Evolutionary conservation across 495 filamentous ascomycete species (phyloP), one percentile per base, ranked within the genome.

Genomic region (Daldinia grandis): DNA sequence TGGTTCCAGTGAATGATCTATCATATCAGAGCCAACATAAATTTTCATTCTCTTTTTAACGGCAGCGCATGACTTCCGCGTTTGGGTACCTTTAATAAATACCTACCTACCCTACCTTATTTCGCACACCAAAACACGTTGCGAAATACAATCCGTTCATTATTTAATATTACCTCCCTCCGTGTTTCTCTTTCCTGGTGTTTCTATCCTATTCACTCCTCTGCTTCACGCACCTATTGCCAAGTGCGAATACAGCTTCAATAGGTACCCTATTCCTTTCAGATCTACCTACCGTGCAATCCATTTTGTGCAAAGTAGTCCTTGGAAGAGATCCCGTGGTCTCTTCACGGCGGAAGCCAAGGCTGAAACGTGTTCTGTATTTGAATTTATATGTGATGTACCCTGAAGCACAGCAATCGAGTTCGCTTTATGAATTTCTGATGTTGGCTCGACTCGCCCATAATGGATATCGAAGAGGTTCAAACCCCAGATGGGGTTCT

Each of bases 401-500:
- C n/a, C 9, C 4, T 47, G 9, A 1, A 3, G 5, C 8, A 21
- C n/a, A 44, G 3, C 8, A 24, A 10, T 47, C 3, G 42, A 12
- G 4, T 4, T 47, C 19, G 6, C 9, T 47, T 12, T 12, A 5
- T 24, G 42, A 24, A 35, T 7, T 9, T 1, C 4, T 24, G 10
- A 24, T 47, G 17, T 47, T 47, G 19, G 8, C 6, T 21, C 42
- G 2, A 24, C 17, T 7, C 3, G 19, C 14, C 40, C 1, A 5
- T 15, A 5, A 72, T 72, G 69, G 64, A 60, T 8, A 33, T 35
- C 14, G n/a, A 21, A 15, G 28, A 51, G 3, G 14, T 38, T 30
- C n/a, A 27, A 7, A 54, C 56, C 62, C 62, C 68, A 21, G 12
- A 30, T 37, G 68, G 51, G 68, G 62, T 44, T 54, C 49, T 72